Base-by-base conservation (phyloP, 2,329 filamentous ascomycete species). In the Fusarium torreyae region DNA sequence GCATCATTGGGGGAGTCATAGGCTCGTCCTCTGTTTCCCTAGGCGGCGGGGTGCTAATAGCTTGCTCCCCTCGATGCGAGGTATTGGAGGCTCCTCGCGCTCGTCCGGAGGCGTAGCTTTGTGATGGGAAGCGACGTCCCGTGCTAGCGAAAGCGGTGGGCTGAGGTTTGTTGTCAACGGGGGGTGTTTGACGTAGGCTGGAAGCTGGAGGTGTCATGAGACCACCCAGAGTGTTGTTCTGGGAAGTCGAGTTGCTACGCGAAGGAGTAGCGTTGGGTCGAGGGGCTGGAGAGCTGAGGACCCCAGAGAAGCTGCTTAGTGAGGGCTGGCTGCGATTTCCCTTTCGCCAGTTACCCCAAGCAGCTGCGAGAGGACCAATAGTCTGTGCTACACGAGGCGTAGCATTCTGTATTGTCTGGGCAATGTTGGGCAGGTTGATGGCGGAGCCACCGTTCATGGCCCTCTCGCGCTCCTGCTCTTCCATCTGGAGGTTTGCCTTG, bases 401-500 rank as follows among this genome's bases (percentile, higher is more conserved):
- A 7, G 91, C 89, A 13, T 93, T 91, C 68, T 94, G 89, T 46
- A 94, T 90, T 33, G 93, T 88, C 46, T 91, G 91, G 2, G 93
- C 91, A 42, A 97, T 87, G 40, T 92, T 93, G 6, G 93, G 92
- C 71, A 96, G 84, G 55, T 85, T 88, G 64, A 91, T 85, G 28
- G 88, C 84, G 9, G 89, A 91, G 15, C 88, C 88, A 48, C 90
- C 90, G 55, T 91, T 90, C 81, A 93, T 87, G 1, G 93, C 91
- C 63, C 96, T 88, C 79, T 98, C 95, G 52, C 94, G 93, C 81
- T 98, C 94, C 78, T 97, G 94, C 77, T 97, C 93, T 79, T 99
- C 95, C 96, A 99, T 99, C 78, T 98, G 94, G 36, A 99, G 85
- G 75, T 97, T 98, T 15, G 96, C 93, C 77, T 94, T 93, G 64